A percentile compares a stretch with the other conserved stretches of the same genome.
These are phyloP conservation scores for Botrytis byssoidea DNA, from an alignment of 2,329 filamentous ascomycete species.

Conservation along the genomic window DNA sequence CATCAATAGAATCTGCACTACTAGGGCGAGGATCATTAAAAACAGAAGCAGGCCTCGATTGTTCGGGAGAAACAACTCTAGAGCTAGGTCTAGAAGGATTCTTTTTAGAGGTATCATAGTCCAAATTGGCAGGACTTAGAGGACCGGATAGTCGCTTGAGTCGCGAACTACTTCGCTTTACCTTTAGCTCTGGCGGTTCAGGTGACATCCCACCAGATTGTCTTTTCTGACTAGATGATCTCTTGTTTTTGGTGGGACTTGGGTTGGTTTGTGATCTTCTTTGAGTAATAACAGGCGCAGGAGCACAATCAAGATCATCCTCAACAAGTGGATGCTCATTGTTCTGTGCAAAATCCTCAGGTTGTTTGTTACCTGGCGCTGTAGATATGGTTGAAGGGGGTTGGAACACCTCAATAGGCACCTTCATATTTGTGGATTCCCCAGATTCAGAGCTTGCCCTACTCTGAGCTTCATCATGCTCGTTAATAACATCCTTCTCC, in stretches of 20 bases:
- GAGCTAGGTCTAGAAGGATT: slow-evolving; percentile 41
- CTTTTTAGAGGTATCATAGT: slow-evolving; percentile 41
- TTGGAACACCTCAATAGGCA: slow-evolving; percentile 36
- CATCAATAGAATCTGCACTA: slow-evolving; percentile 83
- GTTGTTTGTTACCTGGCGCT: slow-evolving; percentile 29
- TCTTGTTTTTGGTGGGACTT: slow-evolving; percentile 43
- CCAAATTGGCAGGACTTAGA: slow-evolving; percentile 38
- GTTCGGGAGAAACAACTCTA: slow-evolving; percentile 34
- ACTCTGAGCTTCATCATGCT: slow-evolving; percentile 27
- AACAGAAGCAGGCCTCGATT: slow-evolving; percentile 30
- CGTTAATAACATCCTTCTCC: slow-evolving; percentile 30
- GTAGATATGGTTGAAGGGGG: slow-evolving; percentile 35
- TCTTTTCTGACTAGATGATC: slow-evolving; percentile 39
- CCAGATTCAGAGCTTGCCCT: slow-evolving; percentile 35
- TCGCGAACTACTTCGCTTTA: slow-evolving; percentile 57
- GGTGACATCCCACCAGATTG: slow-evolving; percentile 51
- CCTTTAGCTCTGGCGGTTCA: slow-evolving; percentile 46
- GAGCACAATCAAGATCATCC: slow-evolving; percentile 60
- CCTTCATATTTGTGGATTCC: slow-evolving; percentile 34
- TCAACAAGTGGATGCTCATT: slow-evolving; percentile 26
- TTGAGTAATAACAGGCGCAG: slow-evolving; percentile 67
- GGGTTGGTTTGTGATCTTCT: slow-evolving; percentile 45
- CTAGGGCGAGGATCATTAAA: slow-evolving; percentile 67
- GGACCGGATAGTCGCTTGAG: slow-evolving; percentile 58
- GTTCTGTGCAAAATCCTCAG: slow-evolving; percentile 27